A percentile compares a stretch with the other conserved stretches of the same genome.
Evolutionary conservation across 306 rosid genomes (phyloP).

Genomic region (Bauhinia variegata): DNA sequence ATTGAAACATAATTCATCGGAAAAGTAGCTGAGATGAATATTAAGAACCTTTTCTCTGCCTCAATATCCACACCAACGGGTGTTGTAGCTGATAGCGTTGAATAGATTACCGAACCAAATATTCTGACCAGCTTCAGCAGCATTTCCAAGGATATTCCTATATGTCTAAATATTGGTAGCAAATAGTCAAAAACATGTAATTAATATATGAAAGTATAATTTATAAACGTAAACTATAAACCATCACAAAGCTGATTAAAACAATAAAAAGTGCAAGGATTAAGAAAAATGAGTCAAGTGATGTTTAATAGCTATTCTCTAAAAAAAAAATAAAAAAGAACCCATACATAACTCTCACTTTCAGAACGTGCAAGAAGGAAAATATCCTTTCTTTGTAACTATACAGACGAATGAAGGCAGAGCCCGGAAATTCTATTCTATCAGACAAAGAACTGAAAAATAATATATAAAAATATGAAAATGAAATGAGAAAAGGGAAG

Average conservation of each 20-base stretch:
- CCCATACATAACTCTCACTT: slow-evolving; percentile 10
- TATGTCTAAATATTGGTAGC: slow-evolving; percentile 54
- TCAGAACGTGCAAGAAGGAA: neutral
- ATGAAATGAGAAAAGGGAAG: neutral
- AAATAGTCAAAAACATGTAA: slow-evolving; percentile 38
- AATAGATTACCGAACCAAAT: slow-evolving; percentile 87
- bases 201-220: slow-evolving; percentile 18
- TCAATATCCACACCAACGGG: slow-evolving; percentile 95
- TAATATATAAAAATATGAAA: neutral
- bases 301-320: slow-evolving; percentile 8
- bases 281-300: neutral
- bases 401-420: slow-evolving; percentile 8
- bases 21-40: slow-evolving; percentile 15
- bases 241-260: slow-evolving; percentile 7
- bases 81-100: slow-evolving; percentile 71
- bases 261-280: neutral
- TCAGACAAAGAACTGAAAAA: neutral
- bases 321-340: slow-evolving; percentile 9
- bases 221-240: too few relatives aligned
- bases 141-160: slow-evolving; percentile 81
- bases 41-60: slow-evolving; percentile 83
- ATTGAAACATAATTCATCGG: slow-evolving; percentile 7
- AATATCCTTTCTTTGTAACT: neutral
- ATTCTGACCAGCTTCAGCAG: slow-evolving; percentile 82
- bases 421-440: neutral